phyloP scores from a whole-genome alignment of 2,329 filamentous ascomycete species.

The Botrytis pseudocinerea region DNA sequence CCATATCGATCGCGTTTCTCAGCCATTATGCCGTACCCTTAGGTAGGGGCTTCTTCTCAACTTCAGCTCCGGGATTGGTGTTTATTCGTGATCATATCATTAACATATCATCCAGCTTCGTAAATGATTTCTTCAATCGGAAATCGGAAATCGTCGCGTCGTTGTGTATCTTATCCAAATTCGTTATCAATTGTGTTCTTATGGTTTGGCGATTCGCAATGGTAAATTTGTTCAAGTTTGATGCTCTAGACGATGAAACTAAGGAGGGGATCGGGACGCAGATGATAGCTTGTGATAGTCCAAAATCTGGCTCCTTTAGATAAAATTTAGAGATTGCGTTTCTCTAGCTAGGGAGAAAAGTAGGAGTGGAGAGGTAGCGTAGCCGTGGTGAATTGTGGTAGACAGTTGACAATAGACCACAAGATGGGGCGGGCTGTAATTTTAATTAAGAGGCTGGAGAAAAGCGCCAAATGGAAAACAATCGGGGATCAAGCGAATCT shows the following conservation, averaged over 20 bases:
- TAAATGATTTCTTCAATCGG: neutral
- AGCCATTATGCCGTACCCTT: slow-evolving; percentile 22
- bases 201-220: slow-evolving; percentile 7
- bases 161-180: neutral
- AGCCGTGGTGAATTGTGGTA: neutral
- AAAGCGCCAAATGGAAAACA: slow-evolving; percentile 18
- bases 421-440: slow-evolving; percentile 8
- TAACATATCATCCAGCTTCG: slow-evolving; percentile 14
- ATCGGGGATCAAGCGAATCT: slow-evolving; percentile 16
- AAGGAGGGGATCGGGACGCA: slow-evolving; percentile 13
- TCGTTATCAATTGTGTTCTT: neutral
- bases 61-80: slow-evolving; percentile 20
- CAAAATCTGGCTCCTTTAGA: slow-evolving; percentile 16
- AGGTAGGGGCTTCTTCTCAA: slow-evolving; percentile 21
- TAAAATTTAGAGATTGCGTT: slow-evolving; percentile 19
- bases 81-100: slow-evolving; percentile 22
- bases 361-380: slow-evolving; percentile 15
- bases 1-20: slow-evolving; percentile 24
- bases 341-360: slow-evolving; percentile 15
- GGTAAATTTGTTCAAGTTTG: neutral
- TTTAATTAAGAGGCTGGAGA: slow-evolving; percentile 25
- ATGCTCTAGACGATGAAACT: neutral
- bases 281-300: slow-evolving; percentile 6
- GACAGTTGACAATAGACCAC: neutral
- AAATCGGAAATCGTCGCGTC: neutral